These are phyloP conservation scores for Rubia occidens DNA, from an alignment of 305 asterid genomes.

Conservation along the genomic window DNA sequence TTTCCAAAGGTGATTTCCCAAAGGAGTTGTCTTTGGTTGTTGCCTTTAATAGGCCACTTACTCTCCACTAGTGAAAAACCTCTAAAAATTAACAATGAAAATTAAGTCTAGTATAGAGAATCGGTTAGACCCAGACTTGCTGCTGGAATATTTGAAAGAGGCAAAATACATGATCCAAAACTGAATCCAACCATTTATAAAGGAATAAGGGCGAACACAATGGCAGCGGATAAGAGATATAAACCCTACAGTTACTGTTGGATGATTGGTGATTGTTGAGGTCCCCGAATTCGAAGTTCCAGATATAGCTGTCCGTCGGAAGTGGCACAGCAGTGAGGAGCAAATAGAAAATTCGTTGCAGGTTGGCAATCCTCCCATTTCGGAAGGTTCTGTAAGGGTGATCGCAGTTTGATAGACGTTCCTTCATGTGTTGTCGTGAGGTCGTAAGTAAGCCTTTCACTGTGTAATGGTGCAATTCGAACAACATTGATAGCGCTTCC, in stretches of 20 bases:
- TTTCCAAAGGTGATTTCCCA: too few species aligned
- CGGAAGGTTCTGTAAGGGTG: conserved; percentile 19
- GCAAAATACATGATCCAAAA: too few species aligned
- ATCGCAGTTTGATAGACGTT: conserved; percentile 28
- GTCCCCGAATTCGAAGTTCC: not conserved
- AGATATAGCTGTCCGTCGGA: not conserved
- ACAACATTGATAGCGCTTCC: conserved; percentile 38
- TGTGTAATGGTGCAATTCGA: conserved; percentile 38
- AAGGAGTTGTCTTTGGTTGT: too few species aligned
- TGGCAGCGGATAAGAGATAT: too few species aligned
- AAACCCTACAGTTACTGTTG: not conserved
- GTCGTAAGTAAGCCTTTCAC: conserved; percentile 25
- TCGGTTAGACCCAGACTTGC: too few species aligned
- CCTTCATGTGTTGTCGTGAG: conserved; percentile 31
- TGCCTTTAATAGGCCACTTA: too few species aligned
- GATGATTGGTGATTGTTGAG: not conserved
- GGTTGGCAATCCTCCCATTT: not conserved
- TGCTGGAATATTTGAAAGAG: too few species aligned
- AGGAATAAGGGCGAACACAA: too few species aligned
- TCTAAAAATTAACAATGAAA: too few species aligned
- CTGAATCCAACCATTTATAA: too few species aligned
- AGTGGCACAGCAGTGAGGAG: not conserved
- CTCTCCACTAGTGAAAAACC: too few species aligned
- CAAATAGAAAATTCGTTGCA: not conserved
- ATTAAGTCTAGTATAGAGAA: too few species aligned